phyloP scores from a whole-genome alignment of 495 filamentous ascomycete species.

The Trichocladium uniseriatum region DNA sequence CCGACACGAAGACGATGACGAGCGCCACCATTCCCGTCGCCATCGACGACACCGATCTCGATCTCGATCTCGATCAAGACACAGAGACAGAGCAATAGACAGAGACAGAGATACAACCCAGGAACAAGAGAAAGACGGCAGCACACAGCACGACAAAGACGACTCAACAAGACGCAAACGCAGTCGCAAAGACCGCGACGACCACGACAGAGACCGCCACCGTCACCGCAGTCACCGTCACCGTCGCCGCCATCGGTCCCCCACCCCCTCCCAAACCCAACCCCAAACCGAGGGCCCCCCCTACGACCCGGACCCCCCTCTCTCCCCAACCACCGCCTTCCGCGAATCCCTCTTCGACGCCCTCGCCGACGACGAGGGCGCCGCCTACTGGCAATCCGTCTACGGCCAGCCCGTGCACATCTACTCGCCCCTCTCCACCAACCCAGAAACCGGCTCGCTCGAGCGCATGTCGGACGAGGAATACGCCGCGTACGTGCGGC shows the following conservation, averaged over 20 bases:
- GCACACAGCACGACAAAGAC: not conserved
- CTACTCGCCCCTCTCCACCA: conserved; percentile 26
- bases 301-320: conserved; percentile 41
- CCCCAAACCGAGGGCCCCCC: conserved; percentile 19
- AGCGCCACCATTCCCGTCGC: conserved; percentile 23
- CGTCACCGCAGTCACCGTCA: conserved; percentile 20
- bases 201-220: conserved; percentile 11
- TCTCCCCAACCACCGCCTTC: conserved; percentile 65
- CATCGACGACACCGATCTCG: conserved; percentile 9
- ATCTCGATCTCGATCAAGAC: not conserved
- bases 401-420: conserved; percentile 81
- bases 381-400: conserved; percentile 85
- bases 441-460: conserved; percentile 44
- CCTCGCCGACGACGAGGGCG: conserved; percentile 96
- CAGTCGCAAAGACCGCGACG: not conserved
- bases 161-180: conserved; percentile 4
- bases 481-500: conserved; percentile 73
- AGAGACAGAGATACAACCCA: not conserved
- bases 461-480: conserved; percentile 88
- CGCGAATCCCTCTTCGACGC: conserved; percentile 96
- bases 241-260: conserved; percentile 20
- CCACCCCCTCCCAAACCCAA: conserved; percentile 16
- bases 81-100: not conserved
- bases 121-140: not conserved
- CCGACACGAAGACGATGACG: conserved; percentile 11